Percentiles rank a stretch among this genome's conserved stretches.
phyloP scores from a whole-genome alignment of 2,329 filamentous ascomycete species.

The Paramyrothecium sp. region DNA sequence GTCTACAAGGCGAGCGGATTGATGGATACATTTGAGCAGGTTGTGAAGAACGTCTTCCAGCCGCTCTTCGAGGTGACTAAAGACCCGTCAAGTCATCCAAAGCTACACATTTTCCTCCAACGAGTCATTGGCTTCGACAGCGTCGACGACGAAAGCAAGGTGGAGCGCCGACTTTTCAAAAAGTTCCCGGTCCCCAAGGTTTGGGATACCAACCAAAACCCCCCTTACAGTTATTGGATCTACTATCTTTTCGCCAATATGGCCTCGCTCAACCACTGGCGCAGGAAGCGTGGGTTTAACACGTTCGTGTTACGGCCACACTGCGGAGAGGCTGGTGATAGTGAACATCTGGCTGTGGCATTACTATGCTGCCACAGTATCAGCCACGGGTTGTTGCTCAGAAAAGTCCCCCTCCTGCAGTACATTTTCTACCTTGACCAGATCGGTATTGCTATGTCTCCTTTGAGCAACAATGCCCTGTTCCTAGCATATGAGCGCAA shows the following conservation, averaged over 20 bases:
- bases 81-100: constrained; percentile 81
- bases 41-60: constrained; percentile 88
- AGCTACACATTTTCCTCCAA: constrained; percentile 92
- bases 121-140: constrained; percentile 96
- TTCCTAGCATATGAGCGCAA: constrained; percentile 97
- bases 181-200: constrained; percentile 90
- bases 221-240: constrained; percentile 98
- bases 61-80: constrained; percentile 93
- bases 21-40: constrained; percentile 87
- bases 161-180: constrained; percentile 87
- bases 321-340: constrained; percentile 95
- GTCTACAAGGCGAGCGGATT: constrained; percentile 88
- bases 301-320: constrained; percentile 92
- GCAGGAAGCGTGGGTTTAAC: constrained; percentile 89
- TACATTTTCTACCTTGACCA: constrained; percentile 98
- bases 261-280: constrained; percentile 86
- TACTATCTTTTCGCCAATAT: constrained; percentile 97
- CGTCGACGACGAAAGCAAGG: constrained; percentile 97
- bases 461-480: constrained; percentile 93
- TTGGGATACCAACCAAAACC: constrained; percentile 93
- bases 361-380: constrained; percentile 95
- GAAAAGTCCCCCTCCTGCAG: constrained; percentile 91
- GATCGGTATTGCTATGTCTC: constrained; percentile 99
- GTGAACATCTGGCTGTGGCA: constrained; percentile 90
- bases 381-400: constrained; percentile 86